Evolutionary conservation across 495 filamentous ascomycete genomes (phyloP).

Genomic region (Emericellopsis terricola): DNA sequence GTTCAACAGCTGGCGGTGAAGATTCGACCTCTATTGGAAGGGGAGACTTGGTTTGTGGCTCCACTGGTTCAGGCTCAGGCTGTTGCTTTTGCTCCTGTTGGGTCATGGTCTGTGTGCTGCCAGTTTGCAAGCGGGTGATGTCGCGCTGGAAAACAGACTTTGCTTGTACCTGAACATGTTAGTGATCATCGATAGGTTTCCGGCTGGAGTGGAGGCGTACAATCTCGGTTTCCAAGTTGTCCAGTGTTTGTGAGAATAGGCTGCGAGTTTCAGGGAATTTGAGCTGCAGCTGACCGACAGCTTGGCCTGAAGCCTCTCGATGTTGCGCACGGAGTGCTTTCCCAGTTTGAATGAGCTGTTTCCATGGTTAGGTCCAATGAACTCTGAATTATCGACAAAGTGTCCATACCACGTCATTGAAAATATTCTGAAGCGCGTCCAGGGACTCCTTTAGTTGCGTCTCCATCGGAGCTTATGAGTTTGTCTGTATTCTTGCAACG

Average conservation of each 20-base stretch:
- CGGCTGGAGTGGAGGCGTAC: constrained; percentile 12
- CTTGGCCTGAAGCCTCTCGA: constrained; percentile 6
- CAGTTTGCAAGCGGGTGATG: constrained; percentile 12
- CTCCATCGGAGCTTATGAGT: no score
- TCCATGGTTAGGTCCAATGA: constrained; percentile 2
- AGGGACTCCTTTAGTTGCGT: constrained; percentile 12
- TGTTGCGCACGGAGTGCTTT: constrained; percentile 22
- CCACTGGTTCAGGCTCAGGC: constrained; percentile 2
- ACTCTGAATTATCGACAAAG: no score
- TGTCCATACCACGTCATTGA: constrained; percentile 30
- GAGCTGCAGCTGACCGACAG: constrained; percentile 11
- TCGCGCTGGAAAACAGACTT: constrained; percentile 26
- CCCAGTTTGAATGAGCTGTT: constrained; percentile 30
- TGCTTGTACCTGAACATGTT: constrained; percentile 14
- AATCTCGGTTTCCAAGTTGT: constrained; percentile 32
- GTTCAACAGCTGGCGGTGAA: constrained; percentile 4
- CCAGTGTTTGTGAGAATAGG: constrained; percentile 28
- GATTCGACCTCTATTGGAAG: constrained; percentile 14
- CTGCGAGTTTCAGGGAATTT: constrained; percentile 20
- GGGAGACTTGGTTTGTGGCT: constrained; percentile 9
- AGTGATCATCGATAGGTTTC: background rate
- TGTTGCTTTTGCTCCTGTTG: no score
- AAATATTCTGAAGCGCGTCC: constrained; percentile 22
- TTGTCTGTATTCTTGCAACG: no score
- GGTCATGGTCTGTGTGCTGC: constrained; percentile 10